phyloP scores from a whole-genome alignment of 2,329 filamentous ascomycete genomes.

The Aspergillus fijiensis region DNA sequence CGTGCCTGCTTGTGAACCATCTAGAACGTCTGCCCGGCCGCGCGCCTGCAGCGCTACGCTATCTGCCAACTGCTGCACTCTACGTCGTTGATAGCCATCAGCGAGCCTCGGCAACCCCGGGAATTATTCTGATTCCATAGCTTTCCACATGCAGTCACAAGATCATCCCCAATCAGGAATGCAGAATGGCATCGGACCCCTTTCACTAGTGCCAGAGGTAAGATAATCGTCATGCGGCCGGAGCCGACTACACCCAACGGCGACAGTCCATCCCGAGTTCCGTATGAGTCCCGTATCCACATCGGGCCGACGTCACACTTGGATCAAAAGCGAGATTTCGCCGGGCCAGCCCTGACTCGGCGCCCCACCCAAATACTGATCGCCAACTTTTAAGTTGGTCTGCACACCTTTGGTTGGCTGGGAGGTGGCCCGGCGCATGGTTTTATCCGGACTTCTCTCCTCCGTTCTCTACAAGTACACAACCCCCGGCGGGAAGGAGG shows the following conservation, averaged over 20 bases:
- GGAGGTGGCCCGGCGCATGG: background rate
- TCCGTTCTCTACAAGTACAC: background rate
- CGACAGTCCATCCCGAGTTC: background rate
- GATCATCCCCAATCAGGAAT: background rate
- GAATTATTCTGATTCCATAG: background rate
- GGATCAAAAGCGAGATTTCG: background rate
- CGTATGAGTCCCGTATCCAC: background rate
- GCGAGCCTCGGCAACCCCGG: background rate
- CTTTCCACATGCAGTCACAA: background rate
- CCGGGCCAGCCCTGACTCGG: background rate
- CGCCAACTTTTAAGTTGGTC: background rate
- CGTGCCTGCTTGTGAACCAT: background rate
- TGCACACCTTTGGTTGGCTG: background rate
- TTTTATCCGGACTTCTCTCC: background rate
- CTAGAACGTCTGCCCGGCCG: background rate
- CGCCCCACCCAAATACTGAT: background rate
- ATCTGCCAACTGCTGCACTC: too few relatives aligned
- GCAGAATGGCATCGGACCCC: background rate
- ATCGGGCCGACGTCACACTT: conserved; percentile 6
- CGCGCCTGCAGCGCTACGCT: background rate
- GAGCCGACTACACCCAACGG: background rate
- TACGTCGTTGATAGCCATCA: background rate
- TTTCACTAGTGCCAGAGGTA: background rate
- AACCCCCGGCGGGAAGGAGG: background rate
- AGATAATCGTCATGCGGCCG: background rate